Base-by-base conservation (phyloP, 805 yeast species). In the Citeromyces matritensis region DNA sequence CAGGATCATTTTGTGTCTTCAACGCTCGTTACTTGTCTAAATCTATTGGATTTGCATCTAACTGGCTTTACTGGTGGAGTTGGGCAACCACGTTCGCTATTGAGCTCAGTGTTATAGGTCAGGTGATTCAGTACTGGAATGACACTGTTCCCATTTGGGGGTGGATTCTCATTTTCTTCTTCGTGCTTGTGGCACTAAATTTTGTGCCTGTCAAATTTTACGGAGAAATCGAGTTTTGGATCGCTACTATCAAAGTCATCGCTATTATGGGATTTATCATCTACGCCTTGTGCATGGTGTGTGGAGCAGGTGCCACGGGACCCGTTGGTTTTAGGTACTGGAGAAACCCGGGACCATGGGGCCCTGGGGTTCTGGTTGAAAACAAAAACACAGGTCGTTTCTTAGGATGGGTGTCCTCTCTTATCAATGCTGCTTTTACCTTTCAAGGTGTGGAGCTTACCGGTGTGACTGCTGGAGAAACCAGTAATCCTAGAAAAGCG, bases 271-370 rank as follows among this genome's bases (percentile, higher is more conserved):
- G 84, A n/a, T 76, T 77, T 63, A 48, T 77, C 33, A 49, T 78
- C 26, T 76, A 74, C 43, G 72, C 74, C 24, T 53, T 77, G 33
- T 62, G 70, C 50, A 76, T 77, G 74, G 83, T 75, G 17, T 72
- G 80, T 51, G 84, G 84, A 55, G 84, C 77, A 10, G 80, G 81
- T 44, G 43, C 45, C 17, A 60, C 67, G 1, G 83, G 83, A 13
- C 78, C 83, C 9, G 66, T 77, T 27, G 85, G 85, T 9, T 78
- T 78, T 62, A 63, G 83, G 49, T 77, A 77, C 51, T 78, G 86
- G 86, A 69, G 81, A 56, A 49, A 78, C 44, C 84, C 84, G n/a
- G 84, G 84, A 40, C 66, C 83, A 8, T 73, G 78, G 72, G 79
- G 82, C 29, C 71, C 68, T 30, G 83, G 81, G 32, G 62, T 65